Evolutionary conservation across 2,329 filamentous ascomycete genomes (phyloP).

Genomic region (Pestalotiopsis sp.): DNA sequence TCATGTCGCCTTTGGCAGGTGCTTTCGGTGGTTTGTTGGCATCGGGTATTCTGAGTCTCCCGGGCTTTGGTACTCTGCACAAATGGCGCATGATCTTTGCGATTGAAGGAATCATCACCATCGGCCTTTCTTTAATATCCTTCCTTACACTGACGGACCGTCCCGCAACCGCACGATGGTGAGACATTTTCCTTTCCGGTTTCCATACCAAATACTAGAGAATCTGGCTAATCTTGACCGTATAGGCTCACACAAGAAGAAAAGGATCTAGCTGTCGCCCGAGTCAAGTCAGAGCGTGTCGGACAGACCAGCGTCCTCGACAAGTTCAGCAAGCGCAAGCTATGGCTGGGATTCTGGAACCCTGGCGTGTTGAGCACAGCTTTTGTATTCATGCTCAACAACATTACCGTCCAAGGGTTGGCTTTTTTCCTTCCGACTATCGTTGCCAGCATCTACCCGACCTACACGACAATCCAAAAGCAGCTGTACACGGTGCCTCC

Average conservation of each 20-base stretch:
- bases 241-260: slow-evolving; percentile 59
- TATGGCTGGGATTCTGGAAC: slow-evolving; percentile 61
- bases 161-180: slow-evolving; percentile 64
- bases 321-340: slow-evolving; percentile 59
- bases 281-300: slow-evolving; percentile 68
- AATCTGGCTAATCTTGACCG: not conserved
- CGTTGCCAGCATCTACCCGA: slow-evolving; percentile 66
- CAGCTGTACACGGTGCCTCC: slow-evolving; percentile 72
- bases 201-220: not conserved
- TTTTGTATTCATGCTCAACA: slow-evolving; percentile 29
- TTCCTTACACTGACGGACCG: slow-evolving; percentile 69
- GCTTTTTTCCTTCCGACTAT: slow-evolving; percentile 73
- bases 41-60: slow-evolving; percentile 62
- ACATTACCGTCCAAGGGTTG: slow-evolving; percentile 68
- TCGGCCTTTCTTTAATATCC: slow-evolving; percentile 53
- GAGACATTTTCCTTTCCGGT: not conserved
- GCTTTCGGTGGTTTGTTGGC: slow-evolving; percentile 70
- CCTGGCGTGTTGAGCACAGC: slow-evolving; percentile 45
- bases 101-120: slow-evolving; percentile 51
- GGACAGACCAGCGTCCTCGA: slow-evolving; percentile 64
- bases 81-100: slow-evolving; percentile 32
- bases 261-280: slow-evolving; percentile 64
- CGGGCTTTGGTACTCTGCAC: slow-evolving; percentile 42
- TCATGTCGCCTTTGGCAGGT: slow-evolving; percentile 69
- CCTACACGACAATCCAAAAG: slow-evolving; percentile 55